A percentile compares a stretch with the other conserved stretches of the same genome.
Evolutionary conservation across 108 stramenopile species (phyloP).

Genomic region (Nitzschia sp.): DNA sequence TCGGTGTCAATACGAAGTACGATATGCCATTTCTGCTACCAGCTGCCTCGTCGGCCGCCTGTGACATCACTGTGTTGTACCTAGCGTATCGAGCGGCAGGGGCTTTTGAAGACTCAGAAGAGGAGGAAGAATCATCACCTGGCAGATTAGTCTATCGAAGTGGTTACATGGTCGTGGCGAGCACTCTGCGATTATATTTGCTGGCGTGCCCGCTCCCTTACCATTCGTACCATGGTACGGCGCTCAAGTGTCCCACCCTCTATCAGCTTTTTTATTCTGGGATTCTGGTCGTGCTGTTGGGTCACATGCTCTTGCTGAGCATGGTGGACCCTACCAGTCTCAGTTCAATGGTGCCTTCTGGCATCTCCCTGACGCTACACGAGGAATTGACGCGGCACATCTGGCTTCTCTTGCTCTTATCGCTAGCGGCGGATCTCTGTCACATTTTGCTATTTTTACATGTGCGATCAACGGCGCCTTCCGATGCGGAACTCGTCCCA

Average conservation of each 20-base stretch:
- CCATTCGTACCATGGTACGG: slow-evolving; percentile 75
- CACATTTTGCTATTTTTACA: slow-evolving; percentile 77
- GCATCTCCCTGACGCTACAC: slow-evolving; percentile 12
- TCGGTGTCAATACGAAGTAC: too few species aligned
- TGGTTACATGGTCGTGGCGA: slow-evolving; percentile 52
- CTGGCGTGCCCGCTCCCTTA: slow-evolving; percentile 71
- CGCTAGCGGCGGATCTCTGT: slow-evolving; percentile 51
- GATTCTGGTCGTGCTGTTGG: slow-evolving; percentile 48
- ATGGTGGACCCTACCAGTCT: slow-evolving; percentile 56
- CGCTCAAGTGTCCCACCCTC: slow-evolving; percentile 49
- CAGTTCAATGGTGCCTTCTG: slow-evolving; percentile 31
- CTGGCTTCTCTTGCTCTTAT: slow-evolving; percentile 60
- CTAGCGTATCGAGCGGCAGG: slow-evolving; percentile 20
- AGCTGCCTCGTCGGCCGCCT: slow-evolving; percentile 54
- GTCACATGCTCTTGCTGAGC: slow-evolving; percentile 58
- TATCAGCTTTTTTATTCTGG: slow-evolving; percentile 60
- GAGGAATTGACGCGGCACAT: slow-evolving; percentile 34
- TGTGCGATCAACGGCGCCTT: slow-evolving; percentile 76
- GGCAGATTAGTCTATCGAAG: slow-evolving; percentile 23
- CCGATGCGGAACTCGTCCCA: slow-evolving; percentile 34
- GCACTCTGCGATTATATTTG: slow-evolving; percentile 54
- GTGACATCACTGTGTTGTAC: slow-evolving; percentile 53
- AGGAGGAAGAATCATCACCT: neutral
- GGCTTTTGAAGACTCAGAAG: slow-evolving; percentile 16
- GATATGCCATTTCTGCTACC: slow-evolving; percentile 63